Evolutionary conservation across 1,139 yeast genomes (phyloP), one percentile per base, ranked within the genome.

Genomic region (Lodderomyces oxycetoniae): DNA sequence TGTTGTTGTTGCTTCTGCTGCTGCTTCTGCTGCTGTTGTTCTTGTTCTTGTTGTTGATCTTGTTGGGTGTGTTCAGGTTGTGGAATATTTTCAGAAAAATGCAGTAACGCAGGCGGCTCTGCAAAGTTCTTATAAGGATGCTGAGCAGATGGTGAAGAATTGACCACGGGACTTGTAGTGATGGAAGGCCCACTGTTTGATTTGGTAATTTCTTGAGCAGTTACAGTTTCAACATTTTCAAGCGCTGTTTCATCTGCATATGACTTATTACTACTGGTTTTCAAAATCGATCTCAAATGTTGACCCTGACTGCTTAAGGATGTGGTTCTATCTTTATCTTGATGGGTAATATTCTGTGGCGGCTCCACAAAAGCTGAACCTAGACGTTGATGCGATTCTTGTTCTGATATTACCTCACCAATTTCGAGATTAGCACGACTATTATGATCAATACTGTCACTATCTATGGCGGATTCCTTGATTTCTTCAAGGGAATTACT

Each of bases 241-340:
- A n/a, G n/a, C n/a, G n/a, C n/a, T n/a, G n/a, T n/a, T n/a, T n/a
- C n/a, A n/a, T n/a, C n/a, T n/a, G n/a, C 23, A 8, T 20, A 8
- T 20, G 23, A 14, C 14, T 10, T 14, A 6, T n/a, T 14, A 14
- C 9, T 14, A 6, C 26, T 24, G 6, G 11, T 48, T 34, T 63
- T 65, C 43, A 64, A 53, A 28, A 64, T 64, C 9, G 69, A 63
- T 32, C 63, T 52, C 29, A 63, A 49, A 1, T 68, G 67, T 20
- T 35, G 26, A 9, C 38, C 38, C 26, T 15, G 35, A 31, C 42
- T 39, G 12, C 23, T 35, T 10, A 42, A 32, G 3, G 45, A 42
- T n/a, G 38, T 29, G 3, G 36, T 17, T 31, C 45, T 32, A 14
- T 34, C 36, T 12, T 24, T 11, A 24, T 6, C 6, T 10, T 11